Conservation (phyloP, 495 filamentous ascomycete genomes). For the Aspergillus egyptiacus region DNA sequence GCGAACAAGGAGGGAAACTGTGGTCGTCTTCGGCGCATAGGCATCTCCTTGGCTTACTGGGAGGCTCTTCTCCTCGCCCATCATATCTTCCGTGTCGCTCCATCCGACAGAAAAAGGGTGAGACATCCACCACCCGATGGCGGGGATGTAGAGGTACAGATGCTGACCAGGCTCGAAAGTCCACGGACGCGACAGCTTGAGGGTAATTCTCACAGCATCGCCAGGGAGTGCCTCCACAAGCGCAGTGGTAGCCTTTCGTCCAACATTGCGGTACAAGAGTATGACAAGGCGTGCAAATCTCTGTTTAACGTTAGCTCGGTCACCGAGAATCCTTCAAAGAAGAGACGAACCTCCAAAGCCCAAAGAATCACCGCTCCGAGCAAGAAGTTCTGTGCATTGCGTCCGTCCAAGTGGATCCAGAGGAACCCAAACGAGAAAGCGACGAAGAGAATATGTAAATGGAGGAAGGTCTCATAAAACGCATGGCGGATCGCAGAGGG, state of each 20-base stretch:
- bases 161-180: constrained; percentile 79
- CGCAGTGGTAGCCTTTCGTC: constrained; percentile 59
- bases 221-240: constrained; percentile 71
- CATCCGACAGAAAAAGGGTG: constrained; percentile 95
- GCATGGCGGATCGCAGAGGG: constrained; percentile 78
- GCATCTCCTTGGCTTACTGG: constrained; percentile 34
- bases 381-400: constrained; percentile 61
- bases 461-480: constrained; percentile 92
- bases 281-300: constrained; percentile 61
- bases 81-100: constrained; percentile 47
- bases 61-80: constrained; percentile 40
- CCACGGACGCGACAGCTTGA: constrained; percentile 72
- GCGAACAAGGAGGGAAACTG: constrained; percentile 73
- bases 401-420: constrained; percentile 66
- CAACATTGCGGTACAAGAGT: constrained; percentile 66
- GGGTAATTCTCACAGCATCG: constrained; percentile 75
- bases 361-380: constrained; percentile 65
- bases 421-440: constrained; percentile 54
- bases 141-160: constrained; percentile 75
- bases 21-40: constrained; percentile 42
- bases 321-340: background rate
- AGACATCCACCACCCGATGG: constrained; percentile 71
- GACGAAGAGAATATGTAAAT: constrained; percentile 69
- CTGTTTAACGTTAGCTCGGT: constrained; percentile 14
- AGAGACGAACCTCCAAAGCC: constrained; percentile 54